Conservation (phyloP, 202 grass and related monocot species). For the Hordeum pubiflorum region DNA sequence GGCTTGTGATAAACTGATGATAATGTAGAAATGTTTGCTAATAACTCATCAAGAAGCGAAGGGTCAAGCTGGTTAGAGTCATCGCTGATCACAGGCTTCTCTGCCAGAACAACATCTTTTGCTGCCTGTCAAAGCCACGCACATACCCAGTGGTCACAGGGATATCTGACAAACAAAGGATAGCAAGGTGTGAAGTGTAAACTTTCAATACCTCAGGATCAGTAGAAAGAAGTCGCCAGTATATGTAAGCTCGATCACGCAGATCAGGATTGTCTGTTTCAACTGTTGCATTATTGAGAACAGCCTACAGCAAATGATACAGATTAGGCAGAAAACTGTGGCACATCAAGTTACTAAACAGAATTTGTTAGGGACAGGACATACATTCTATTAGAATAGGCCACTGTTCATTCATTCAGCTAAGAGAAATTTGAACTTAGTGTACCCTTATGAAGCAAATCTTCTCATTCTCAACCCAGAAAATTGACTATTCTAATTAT, state of each 20-base stretch:
- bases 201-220: conserved; percentile 80
- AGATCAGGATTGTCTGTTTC: conserved; percentile 99
- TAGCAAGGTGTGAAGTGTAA: conserved; percentile 6
- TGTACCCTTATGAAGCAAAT: background rate
- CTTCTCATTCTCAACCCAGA: background rate
- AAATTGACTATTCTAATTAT: background rate
- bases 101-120: conserved; percentile 96
- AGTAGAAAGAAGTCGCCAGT: conserved; percentile 99
- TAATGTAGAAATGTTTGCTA: conserved; percentile 95
- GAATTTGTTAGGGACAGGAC: background rate
- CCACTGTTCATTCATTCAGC: background rate
- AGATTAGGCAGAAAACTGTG: conserved; percentile 22
- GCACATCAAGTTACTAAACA: background rate
- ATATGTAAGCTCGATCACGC: conserved; percentile 96
- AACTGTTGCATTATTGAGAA: conserved; percentile 96
- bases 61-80: conserved; percentile 87
- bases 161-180: conserved; percentile 9
- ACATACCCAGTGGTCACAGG: background rate
- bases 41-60: conserved; percentile 90
- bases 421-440: background rate
- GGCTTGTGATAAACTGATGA: conserved; percentile 99
- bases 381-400: background rate
- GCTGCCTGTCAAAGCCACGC: conserved; percentile 57
- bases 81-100: conserved; percentile 99
- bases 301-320: conserved; percentile 52